Evolutionary conservation across 805 yeast species (phyloP), one percentile per base, ranked within the genome.

Genomic region (Osmozyma mogii): DNA sequence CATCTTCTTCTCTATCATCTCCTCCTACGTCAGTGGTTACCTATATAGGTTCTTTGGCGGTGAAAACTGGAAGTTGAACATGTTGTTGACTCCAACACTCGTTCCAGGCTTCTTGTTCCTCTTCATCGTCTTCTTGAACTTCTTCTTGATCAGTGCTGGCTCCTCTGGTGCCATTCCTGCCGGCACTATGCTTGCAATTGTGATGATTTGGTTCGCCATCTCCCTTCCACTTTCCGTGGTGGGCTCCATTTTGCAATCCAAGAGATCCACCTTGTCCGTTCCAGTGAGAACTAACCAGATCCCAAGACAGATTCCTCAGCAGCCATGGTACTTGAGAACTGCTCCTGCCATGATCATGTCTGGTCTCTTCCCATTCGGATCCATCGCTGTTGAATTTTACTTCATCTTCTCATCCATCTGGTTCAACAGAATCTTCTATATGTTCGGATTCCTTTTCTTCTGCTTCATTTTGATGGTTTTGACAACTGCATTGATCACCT

Each of bases 101-200:
- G 87, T 92, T 24, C 98, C 98, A n/a, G 87, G 89, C 13, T 37
- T 65, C 10, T 63, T 85, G 19, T 81, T 92, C 41, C 42, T 59
- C 1, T 52, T 71, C 6, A 78, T 92, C 41, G 43, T 84, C 15
- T 64, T 76, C 34, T 67, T 88, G 57, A 92, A 92, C 58, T 76
- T 89, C 60, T 79, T 88, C 56, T 68, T 92, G 49, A 70, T 88
- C 26, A 69, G 67, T 46, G 89, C 68, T 12, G 68, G 75, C 25
- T 84, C 96, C 0, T 85, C 96, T 0, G 97, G 96, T 27, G 96
- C 96, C 1, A 84, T 89, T 35, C 98, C 98, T 27, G 57, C 81
- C 26, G 94, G 95, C 12, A 85, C 96, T 12, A 75, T 92, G 78
- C 50, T 79, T 27, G 89, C 87, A 5, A 72, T 92, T 23, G 67